Conservation (phyloP, 2,329 filamentous ascomycete species). For the Aspergillus udagawae region DNA sequence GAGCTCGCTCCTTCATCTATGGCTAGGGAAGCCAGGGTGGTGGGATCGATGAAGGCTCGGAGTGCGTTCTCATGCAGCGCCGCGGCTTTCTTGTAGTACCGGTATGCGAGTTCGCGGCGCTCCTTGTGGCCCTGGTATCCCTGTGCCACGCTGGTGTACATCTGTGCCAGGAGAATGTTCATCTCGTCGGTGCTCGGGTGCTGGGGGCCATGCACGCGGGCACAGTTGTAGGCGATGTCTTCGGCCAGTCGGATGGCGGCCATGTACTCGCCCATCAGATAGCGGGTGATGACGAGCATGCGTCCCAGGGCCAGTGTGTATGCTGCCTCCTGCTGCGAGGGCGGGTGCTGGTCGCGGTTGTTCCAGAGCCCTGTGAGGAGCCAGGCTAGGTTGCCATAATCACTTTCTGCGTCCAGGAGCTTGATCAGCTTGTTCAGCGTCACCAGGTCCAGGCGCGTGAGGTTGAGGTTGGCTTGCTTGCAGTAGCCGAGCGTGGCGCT, state of each 20-base stretch:
- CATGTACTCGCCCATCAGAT: conserved; percentile 43
- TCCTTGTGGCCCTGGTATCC: conserved; percentile 27
- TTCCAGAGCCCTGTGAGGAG: conserved; percentile 43
- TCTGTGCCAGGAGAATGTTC: conserved; percentile 45
- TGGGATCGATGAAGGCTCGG: conserved; percentile 28
- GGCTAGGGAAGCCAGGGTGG: conserved; percentile 27
- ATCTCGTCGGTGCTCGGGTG: conserved; percentile 46
- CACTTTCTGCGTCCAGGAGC: conserved; percentile 41
- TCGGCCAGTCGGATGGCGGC: conserved; percentile 46
- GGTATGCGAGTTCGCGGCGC: conserved; percentile 28
- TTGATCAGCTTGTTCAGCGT: conserved; percentile 42
- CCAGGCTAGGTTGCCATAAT: conserved; percentile 40
- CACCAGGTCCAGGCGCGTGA: conserved; percentile 36
- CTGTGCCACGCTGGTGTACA: conserved; percentile 43
- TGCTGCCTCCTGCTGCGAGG: conserved; percentile 29
- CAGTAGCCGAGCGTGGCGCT: conserved; percentile 37
- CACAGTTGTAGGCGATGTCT: conserved; percentile 53
- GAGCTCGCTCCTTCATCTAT: conserved; percentile 18
- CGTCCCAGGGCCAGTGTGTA: conserved; percentile 48
- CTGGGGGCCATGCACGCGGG: conserved; percentile 46
- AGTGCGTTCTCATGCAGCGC: conserved; percentile 33
- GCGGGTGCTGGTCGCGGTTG: conserved; percentile 37
- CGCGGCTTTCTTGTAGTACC: conserved; percentile 36
- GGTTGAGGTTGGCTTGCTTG: conserved; percentile 38
- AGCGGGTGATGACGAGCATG: conserved; percentile 47